Evolutionary conservation across 2,329 filamentous ascomycete genomes (phyloP).

Genomic region (Epicoccum sorghinum): DNA sequence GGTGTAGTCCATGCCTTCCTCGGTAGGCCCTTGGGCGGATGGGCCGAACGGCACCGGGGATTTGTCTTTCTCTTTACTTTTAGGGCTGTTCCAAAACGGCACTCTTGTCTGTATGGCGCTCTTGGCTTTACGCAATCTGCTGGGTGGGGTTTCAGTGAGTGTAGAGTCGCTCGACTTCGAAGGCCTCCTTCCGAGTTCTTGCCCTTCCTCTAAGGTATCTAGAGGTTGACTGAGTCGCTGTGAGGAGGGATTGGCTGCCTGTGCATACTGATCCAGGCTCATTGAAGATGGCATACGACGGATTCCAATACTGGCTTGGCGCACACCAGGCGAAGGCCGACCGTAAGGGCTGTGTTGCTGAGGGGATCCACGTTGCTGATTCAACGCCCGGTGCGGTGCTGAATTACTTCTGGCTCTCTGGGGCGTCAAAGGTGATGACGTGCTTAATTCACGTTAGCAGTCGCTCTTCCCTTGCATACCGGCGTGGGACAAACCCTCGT

Average conservation of each 20-base stretch:
- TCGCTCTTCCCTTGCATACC: slow-evolving; percentile 5
- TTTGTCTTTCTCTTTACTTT: slow-evolving; percentile 16
- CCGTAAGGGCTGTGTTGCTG: slow-evolving; percentile 26
- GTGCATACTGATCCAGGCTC: slow-evolving; percentile 29
- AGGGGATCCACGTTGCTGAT: slow-evolving; percentile 15
- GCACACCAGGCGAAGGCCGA: slow-evolving; percentile 32
- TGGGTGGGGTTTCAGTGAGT: slow-evolving; percentile 19
- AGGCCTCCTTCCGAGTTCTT: slow-evolving; percentile 27
- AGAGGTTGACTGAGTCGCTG: slow-evolving; percentile 34
- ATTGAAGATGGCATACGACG: slow-evolving; percentile 40
- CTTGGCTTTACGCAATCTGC: slow-evolving; percentile 36
- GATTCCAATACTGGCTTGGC: slow-evolving; percentile 47
- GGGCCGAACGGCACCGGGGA: slow-evolving; percentile 2
- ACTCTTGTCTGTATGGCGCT: slow-evolving; percentile 37
- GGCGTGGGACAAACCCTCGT: slow-evolving; percentile 25
- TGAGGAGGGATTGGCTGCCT: slow-evolving; percentile 27
- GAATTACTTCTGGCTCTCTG: slow-evolving; percentile 37
- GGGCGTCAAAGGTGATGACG: slow-evolving; percentile 18
- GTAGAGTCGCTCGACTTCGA: slow-evolving; percentile 29
- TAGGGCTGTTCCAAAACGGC: slow-evolving; percentile 33
- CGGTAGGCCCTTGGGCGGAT: slow-evolving; percentile 1
- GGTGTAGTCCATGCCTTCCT: slow-evolving; percentile 58
- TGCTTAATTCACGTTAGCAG: slow-evolving; percentile 26
- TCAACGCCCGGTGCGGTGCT: slow-evolving; percentile 22
- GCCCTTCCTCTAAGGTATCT: slow-evolving; percentile 38